Conservation (phyloP, 2,329 filamentous ascomycete species). For the Drechmeria coniospora region DNA sequence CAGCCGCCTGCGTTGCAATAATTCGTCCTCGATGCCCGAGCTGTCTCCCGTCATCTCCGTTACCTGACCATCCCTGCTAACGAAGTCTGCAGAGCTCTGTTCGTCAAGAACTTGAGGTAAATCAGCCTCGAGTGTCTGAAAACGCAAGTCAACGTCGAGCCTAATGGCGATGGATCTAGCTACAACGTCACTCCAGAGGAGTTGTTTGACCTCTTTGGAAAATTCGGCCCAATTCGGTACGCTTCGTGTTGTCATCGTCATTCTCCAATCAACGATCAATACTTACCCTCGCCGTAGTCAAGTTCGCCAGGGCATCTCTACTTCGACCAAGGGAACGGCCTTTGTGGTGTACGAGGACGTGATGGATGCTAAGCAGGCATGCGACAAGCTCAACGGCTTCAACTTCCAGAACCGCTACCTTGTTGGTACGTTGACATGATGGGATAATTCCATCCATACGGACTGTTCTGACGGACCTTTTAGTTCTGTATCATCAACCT, state of each 20-base stretch:
- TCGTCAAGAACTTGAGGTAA: constrained; percentile 98
- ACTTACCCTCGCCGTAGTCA: constrained; percentile 44
- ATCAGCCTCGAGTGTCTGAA: no score
- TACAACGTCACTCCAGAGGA: constrained; percentile 98
- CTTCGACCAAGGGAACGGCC: constrained; percentile 93
- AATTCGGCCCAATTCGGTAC: constrained; percentile 90
- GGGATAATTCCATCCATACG: constrained; percentile 1
- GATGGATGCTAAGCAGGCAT: constrained; percentile 95
- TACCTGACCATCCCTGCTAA: constrained; percentile 14
- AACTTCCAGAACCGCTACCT: constrained; percentile 99
- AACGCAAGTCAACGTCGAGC: no score
- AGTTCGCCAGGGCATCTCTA: constrained; percentile 95
- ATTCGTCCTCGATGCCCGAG: constrained; percentile 1
- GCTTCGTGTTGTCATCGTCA: constrained; percentile 14
- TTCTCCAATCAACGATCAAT: constrained; percentile 3
- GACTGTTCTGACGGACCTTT: constrained; percentile 1
- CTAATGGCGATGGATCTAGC: constrained; percentile 33
- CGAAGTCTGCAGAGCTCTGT: constrained; percentile 63
- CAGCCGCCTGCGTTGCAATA: background rate
- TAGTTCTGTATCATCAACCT: constrained; percentile 49
- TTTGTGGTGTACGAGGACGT: constrained; percentile 99
- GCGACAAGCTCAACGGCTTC: constrained; percentile 99
- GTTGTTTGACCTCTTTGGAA: constrained; percentile 96
- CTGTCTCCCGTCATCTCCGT: background rate
- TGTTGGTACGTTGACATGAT: constrained; percentile 54